Evolutionary conservation across 768 basidiomycete genomes (phyloP).

Genomic region (Termitomyces sp.): DNA sequence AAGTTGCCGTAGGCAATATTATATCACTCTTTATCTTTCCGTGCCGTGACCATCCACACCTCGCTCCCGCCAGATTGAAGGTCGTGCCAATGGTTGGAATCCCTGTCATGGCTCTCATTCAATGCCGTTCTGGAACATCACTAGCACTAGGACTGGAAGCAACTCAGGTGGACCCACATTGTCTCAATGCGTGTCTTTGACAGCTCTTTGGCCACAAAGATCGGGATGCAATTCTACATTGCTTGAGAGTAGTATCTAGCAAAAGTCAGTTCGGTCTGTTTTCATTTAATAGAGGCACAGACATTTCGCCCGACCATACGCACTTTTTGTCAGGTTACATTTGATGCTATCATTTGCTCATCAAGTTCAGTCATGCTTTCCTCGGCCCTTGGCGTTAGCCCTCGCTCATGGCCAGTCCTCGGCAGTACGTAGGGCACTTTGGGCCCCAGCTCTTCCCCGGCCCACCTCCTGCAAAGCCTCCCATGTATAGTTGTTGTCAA

Average conservation of each 20-base stretch:
- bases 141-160: neutral
- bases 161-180: neutral
- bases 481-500: neutral
- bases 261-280: neutral
- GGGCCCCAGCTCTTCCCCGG: neutral
- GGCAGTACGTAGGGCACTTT: neutral
- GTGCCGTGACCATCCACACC: neutral
- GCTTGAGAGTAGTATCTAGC: neutral
- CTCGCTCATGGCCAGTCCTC: neutral
- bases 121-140: neutral
- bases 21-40: constrained; percentile 8
- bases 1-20: constrained; percentile 2
- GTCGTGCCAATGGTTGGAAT: neutral
- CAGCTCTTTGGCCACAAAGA: neutral
- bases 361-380: neutral
- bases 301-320: neutral
- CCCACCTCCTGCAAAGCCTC: neutral
- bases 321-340: neutral
- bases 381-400: neutral
- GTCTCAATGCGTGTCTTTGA: neutral
- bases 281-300: neutral
- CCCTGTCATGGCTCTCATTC: neutral
- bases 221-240: neutral
- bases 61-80: neutral
- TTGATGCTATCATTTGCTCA: neutral